phyloP scores from a whole-genome alignment of 345 rosid species.

The Aethionema arabicum region DNA sequence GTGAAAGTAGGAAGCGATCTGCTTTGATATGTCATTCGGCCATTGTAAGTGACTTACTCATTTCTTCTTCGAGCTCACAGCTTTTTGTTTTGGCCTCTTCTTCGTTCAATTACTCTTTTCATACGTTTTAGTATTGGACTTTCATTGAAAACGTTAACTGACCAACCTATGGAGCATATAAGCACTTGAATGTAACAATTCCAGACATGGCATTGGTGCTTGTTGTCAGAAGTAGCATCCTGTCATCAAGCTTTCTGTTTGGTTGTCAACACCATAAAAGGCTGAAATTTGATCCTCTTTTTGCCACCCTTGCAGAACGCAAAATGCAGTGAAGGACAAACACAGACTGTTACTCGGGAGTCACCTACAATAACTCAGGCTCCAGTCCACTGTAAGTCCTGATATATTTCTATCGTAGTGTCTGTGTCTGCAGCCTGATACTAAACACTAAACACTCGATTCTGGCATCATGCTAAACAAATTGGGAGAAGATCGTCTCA shows the following conservation, averaged over 20 bases:
- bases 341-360: conserved; percentile 73
- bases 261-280: not conserved
- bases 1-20: conserved; percentile 25
- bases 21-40: conserved; percentile 40
- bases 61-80: not conserved
- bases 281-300: not conserved
- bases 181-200: no score
- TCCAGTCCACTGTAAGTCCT: conserved; percentile 65
- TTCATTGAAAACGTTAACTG: not conserved
- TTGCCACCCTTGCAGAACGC: conserved; percentile 48
- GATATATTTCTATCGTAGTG: not conserved
- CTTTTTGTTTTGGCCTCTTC: not conserved
- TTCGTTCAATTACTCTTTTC: not conserved
- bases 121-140: not conserved
- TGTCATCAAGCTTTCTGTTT: no score
- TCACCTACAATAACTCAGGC: conserved; percentile 88
- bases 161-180: not conserved
- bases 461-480: no score
- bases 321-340: conserved; percentile 73
- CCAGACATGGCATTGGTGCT: no score
- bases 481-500: no score
- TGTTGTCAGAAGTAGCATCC: not conserved
- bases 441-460: no score
- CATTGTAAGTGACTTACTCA: conserved; percentile 32
- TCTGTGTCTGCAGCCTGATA: not conserved